Base-by-base conservation (phyloP, 148 eudicot species). In the Dysphania ambrosioides region DNA sequence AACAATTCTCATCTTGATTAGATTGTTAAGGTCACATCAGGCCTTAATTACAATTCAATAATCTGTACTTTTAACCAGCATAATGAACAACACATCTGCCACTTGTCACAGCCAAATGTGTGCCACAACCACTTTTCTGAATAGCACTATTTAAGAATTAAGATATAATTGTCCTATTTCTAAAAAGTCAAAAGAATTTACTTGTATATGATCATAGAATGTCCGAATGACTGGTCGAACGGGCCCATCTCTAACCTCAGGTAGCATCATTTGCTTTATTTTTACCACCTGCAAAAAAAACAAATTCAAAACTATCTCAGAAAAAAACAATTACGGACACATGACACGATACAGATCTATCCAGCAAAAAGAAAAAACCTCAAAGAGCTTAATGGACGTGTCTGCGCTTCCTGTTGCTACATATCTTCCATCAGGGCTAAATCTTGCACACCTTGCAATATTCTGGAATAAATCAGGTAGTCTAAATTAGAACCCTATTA, bases 401-500 rank as follows among this genome's bases (percentile, higher is more conserved):
- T 92, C 97, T 55, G 97, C 87, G 85, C 97, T 92, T 79, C 97
- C 95, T 60, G 95, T 88, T 60, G 97, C 95, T 71, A 92, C 83
- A 85, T 85, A 90, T 75, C 86, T 86, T 73, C 93, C 97, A 85
- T 92, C 97, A 72, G 93, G 91, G 83, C 95, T 90, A 80, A 90
- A 92, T 82, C 91, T 84, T 57, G 95, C 95, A 85, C 97, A 90
- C 79, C 93, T 85, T 58, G 93, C 96, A 81, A 86, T 80, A 81
- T 90, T 88, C 97, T 93, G 73, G 71, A 51, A 31, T 53, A 60
- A 69, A 65, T 18, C 76, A 73, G 44, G 49, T 63, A 79, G 44
- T 69, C 51, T 16, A 31, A 40, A 69, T 76, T 41, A 60, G 72
- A 63, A 27, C 40, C 70, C 47, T 58, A 24, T 23, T 27, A 30